Base-by-base conservation (phyloP, 2,329 filamentous ascomycete genomes). In the Didymella pomorum region DNA sequence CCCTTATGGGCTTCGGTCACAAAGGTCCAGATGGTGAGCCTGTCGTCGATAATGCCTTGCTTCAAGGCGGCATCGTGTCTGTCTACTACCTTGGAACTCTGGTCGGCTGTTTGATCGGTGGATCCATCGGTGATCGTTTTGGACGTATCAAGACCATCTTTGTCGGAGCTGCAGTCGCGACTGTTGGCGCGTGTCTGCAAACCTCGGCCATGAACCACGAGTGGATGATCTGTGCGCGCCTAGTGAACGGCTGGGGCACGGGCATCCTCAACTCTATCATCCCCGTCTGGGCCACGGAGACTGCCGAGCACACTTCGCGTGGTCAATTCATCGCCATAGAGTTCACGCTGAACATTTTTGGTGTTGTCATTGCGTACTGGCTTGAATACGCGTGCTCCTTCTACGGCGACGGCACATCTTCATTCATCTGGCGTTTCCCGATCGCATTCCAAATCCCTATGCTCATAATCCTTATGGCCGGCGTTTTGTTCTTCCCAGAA, bases 321-420 rank as follows among this genome's bases (percentile, higher is more conserved):
- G 89, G 89, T 6, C 83, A 87, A 46, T 89, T 90, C 62, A 86
- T 91, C 56, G 86, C 87, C 10, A 87, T 90, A 52, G 89, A 91
- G 67, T 91, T 92, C 62, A 91, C 88, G 0, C 75, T 91, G 9
- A 92, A 91, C 69, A 90, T 91, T 60, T 86, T 90, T 46, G 88
- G 88, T 67, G 87, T 90, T 0, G 84, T 87, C 20, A 79, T 87
- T 33, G 77, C 83, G 3, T 90, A 90, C 61, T 80, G 78, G 78
- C 65, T 81, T 10, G 77, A 79, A 50, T 80, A 73, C 62, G 87
- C 86, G 2, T 79, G 86, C 10, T 86, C 85, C 0, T 89, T 86
- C 68, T 83, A 87, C 63, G 82, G 87, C 56, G 80, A 82, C 31
- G 85, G 85, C 11, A 78, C 77, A 1, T 87, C 85, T 0, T 77